Conservation (phyloP, 805 yeast species). For the Yamadazyma akitaensis region DNA sequence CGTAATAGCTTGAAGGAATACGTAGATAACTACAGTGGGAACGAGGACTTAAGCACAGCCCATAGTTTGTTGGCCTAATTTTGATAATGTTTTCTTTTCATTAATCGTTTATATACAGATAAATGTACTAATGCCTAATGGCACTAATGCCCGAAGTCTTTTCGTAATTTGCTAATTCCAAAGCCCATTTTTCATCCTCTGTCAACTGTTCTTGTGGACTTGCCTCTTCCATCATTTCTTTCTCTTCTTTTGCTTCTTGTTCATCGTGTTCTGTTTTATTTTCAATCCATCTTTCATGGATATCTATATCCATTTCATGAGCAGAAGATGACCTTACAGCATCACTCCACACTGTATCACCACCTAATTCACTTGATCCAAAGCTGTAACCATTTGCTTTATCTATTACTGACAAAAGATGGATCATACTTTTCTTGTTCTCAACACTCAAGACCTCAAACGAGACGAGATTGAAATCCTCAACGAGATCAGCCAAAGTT, state of each 20-base stretch:
- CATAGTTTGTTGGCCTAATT: constrained; percentile 13
- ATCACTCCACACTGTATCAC: constrained; percentile 98
- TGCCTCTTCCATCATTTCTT: constrained; percentile 24
- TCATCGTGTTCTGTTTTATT: constrained; percentile 75
- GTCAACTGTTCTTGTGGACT: constrained; percentile 43
- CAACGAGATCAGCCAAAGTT: constrained; percentile 76
- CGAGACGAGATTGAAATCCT: constrained; percentile 82
- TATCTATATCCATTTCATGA: constrained; percentile 53
- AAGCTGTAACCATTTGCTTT: constrained; percentile 91
- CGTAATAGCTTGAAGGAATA: constrained; percentile 33
- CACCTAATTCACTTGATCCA: constrained; percentile 92
- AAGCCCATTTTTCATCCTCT: constrained; percentile 71
- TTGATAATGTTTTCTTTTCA: neutral
- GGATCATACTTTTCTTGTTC: constrained; percentile 88
- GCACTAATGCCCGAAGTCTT: constrained; percentile 16
- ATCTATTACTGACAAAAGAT: constrained; percentile 71
- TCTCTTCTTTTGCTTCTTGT: constrained; percentile 40
- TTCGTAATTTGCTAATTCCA: constrained; percentile 30
- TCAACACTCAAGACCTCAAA: constrained; percentile 90
- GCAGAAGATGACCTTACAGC: constrained; percentile 78
- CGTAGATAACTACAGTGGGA: constrained; percentile 32
- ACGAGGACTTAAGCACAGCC: constrained; percentile 31
- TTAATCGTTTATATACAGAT: neutral
- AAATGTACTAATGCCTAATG: constrained; percentile 5
- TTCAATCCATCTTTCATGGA: constrained; percentile 95